Base-by-base conservation (phyloP, 108 stramenopile genomes). In the Pseudonitzschia pungens region DNA sequence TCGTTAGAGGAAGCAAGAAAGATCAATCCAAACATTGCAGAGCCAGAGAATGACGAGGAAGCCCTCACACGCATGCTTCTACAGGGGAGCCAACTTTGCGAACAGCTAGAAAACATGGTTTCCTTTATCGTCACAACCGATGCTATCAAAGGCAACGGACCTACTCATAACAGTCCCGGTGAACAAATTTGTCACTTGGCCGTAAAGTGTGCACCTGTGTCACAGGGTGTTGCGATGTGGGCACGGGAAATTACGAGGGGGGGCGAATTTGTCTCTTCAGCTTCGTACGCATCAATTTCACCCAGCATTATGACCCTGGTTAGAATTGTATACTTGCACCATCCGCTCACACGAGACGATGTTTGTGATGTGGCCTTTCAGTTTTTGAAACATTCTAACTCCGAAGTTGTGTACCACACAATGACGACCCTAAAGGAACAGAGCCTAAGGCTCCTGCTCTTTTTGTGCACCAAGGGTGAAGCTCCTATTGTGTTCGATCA, bases 381-480 rank as follows among this genome's bases (percentile, higher is more conserved):
- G 27, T 92, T 95, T 58, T 68, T 92, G 67, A 74, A 77, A 20
- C 93, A 95, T 60, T 83, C 89, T 11, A 90, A 87, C 58, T 81
- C 85, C 32, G 93, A 95, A 51, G 81, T 95, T 72, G 87, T 88
- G 0, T 92, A 89, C 64, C 85, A 88, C 70, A 95, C 85, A 66
- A 84, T 92, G 84, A 89, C 87, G 75, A 86, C 77, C 50, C 85
- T 95, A 77, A 92, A 91, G 65, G 93, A 95, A 65, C 93, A 95
- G 78, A 84, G 81, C 53, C 76, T 95, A 12, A 78, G 93, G 32
- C 71, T 95, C 48, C 84, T 95, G 42, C 56, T 95, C 6, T 80
- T 83, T 65, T 73, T 95, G 20, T 78, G 76, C 32, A 76, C 80
- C 2, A 77, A 89, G 77, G 93, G 93, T 16, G 80, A 90, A 59